Evolutionary conservation across 2,329 filamentous ascomycete species (phyloP).

Genomic region (Apiospora arundinis): DNA sequence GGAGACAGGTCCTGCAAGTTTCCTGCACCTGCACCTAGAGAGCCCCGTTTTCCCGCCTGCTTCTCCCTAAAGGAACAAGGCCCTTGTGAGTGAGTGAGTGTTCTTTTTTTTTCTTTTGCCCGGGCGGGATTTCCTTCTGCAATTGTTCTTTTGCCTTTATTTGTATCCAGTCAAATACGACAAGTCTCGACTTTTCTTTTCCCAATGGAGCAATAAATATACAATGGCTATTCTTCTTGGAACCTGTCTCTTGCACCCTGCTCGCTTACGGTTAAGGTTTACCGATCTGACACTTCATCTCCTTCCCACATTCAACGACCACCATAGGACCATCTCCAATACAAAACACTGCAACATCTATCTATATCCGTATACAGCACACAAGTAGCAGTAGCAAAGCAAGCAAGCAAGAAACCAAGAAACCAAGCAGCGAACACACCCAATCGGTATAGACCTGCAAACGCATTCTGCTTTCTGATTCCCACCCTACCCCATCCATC

Average conservation of each 20-base stretch:
- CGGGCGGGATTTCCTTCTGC: slow-evolving; percentile 21
- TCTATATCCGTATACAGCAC: neutral
- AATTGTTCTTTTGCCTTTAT: slow-evolving; percentile 21
- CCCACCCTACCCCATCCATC: neutral
- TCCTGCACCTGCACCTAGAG: slow-evolving; percentile 30
- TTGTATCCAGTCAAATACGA: slow-evolving; percentile 26
- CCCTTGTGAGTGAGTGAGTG: neutral
- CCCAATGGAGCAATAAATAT: slow-evolving; percentile 15
- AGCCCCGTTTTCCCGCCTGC: slow-evolving; percentile 37
- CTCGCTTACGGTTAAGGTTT: slow-evolving; percentile 35
- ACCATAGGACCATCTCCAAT: neutral
- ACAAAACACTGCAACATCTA: neutral
- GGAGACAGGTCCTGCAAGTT: slow-evolving; percentile 30
- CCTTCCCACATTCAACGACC: slow-evolving; percentile 17
- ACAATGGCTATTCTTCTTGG: slow-evolving; percentile 9
- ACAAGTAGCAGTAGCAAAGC: neutral
- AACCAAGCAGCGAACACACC: neutral
- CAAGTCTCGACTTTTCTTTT: slow-evolving; percentile 23
- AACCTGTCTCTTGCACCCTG: slow-evolving; percentile 33
- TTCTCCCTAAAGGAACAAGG: slow-evolving; percentile 31
- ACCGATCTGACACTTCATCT: slow-evolving; percentile 35
- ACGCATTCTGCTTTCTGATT: neutral
- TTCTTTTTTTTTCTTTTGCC: slow-evolving; percentile 27
- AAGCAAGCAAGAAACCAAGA: neutral
- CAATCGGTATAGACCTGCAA: slow-evolving; percentile 14